A percentile compares a stretch with the other conserved stretches of the same genome.
phyloP scores from a whole-genome alignment of 164 flowering plant species.

The Vitis riparia region DNA sequence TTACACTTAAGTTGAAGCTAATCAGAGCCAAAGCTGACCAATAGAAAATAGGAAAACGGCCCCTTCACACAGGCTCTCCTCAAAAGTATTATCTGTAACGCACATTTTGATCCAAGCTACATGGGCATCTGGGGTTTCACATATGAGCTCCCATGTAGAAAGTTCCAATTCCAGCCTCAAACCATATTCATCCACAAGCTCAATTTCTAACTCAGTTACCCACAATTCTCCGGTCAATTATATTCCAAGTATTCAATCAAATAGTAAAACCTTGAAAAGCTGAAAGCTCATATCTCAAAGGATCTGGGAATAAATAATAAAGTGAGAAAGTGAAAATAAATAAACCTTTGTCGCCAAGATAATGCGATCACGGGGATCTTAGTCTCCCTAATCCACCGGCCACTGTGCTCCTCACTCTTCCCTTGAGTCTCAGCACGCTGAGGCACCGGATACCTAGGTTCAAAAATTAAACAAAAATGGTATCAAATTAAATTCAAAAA shows the following conservation, averaged over 20 bases:
- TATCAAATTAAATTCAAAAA: not conserved
- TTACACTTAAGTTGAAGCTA: no score
- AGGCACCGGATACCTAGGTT: conserved; percentile 83
- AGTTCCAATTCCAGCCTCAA: no score
- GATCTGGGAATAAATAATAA: not conserved
- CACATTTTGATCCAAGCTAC: no score
- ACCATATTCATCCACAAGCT: not conserved
- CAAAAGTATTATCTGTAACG: no score
- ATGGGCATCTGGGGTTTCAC: no score
- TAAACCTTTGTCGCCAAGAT: conserved; percentile 77
- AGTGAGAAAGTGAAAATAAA: not conserved
- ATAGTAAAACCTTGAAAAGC: not conserved
- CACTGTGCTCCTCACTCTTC: conserved; percentile 80
- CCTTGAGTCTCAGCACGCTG: conserved; percentile 82
- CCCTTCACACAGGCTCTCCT: no score
- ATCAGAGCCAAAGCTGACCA: no score
- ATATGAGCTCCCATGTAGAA: no score
- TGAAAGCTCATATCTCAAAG: not conserved
- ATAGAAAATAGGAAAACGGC: no score
- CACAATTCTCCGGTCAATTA: not conserved
- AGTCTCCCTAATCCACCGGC: conserved; percentile 63
- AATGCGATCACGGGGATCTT: conserved; percentile 54
- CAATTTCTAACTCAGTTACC: not conserved
- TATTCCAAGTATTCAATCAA: not conserved
- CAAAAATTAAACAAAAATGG: not conserved